phyloP scores from a whole-genome alignment of 192 early-diverging fungal genomes.

The Coemansia sp. region DNA sequence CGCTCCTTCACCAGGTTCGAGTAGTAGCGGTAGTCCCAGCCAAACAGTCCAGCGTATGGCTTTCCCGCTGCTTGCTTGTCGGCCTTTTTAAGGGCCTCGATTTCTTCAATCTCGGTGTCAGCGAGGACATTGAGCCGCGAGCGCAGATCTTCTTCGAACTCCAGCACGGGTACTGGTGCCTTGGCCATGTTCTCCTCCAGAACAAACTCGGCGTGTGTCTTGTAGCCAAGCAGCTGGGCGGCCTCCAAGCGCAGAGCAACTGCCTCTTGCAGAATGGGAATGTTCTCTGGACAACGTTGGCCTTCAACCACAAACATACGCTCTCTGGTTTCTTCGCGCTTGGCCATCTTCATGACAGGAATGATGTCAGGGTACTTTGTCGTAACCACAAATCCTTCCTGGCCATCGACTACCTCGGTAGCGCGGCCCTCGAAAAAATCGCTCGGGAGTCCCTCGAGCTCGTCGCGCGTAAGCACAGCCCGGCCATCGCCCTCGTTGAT shows the following conservation, averaged over 20 bases:
- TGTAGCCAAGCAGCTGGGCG: constrained; percentile 70
- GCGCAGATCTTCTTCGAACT: constrained; percentile 71
- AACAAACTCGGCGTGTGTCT: constrained; percentile 70
- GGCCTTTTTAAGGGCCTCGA: constrained; percentile 68
- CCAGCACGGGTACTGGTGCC: constrained; percentile 62
- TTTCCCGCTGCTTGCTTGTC: constrained; percentile 55
- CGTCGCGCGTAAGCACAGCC: constrained; percentile 57
- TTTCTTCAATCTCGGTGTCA: constrained; percentile 62
- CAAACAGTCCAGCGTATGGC: constrained; percentile 66
- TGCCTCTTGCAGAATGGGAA: constrained; percentile 64
- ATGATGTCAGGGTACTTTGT: constrained; percentile 73
- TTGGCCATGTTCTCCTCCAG: constrained; percentile 89
- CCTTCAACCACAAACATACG: constrained; percentile 58
- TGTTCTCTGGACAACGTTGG: constrained; percentile 65
- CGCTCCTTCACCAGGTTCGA: constrained; percentile 71
- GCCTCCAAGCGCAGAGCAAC: constrained; percentile 60
- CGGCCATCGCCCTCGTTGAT: constrained; percentile 69
- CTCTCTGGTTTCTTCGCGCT: constrained; percentile 62
- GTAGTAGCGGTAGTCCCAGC: constrained; percentile 82
- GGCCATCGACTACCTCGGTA: constrained; percentile 65
- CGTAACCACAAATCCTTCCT: constrained; percentile 67
- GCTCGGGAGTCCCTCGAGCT: constrained; percentile 75
- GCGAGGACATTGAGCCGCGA: constrained; percentile 62
- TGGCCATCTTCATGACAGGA: constrained; percentile 58
- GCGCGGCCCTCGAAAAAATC: constrained; percentile 68